Percentiles rank a stretch among this genome's conserved stretches.
Conservation (phyloP, 73 alveolate species). For the Paramecium sonneborni region DNA sequence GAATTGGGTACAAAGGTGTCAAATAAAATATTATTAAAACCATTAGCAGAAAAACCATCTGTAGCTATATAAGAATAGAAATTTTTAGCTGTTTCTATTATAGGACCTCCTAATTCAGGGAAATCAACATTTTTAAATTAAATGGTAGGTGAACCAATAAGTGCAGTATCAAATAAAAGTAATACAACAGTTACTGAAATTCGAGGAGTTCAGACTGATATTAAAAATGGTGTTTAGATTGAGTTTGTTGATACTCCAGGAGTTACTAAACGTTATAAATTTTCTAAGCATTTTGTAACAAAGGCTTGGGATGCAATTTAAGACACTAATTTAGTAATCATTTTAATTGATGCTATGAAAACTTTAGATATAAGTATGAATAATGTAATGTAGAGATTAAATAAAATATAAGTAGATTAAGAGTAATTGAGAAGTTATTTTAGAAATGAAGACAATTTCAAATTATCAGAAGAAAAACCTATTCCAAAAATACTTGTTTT, state of each 20-base stretch:
- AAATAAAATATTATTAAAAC: not conserved
- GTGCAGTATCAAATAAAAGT: constrained; percentile 62
- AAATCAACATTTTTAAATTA: constrained; percentile 57
- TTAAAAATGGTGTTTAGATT: constrained; percentile 24
- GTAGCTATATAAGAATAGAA: constrained; percentile 9
- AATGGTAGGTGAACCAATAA: constrained; percentile 27
- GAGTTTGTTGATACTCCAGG: constrained; percentile 66
- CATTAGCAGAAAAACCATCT: not conserved
- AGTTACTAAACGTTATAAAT: constrained; percentile 36
- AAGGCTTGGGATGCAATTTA: constrained; percentile 66
- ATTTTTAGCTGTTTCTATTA: constrained; percentile 34
- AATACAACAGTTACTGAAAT: constrained; percentile 51
- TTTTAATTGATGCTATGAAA: constrained; percentile 60
- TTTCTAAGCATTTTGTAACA: constrained; percentile 1
- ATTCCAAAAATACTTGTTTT: constrained; percentile 60
- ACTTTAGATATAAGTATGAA: constrained; percentile 59
- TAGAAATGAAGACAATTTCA: constrained; percentile 20
- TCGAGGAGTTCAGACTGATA: constrained; percentile 59
- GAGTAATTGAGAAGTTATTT: not conserved
- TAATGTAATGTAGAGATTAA: constrained; percentile 48
- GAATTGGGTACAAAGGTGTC: not conserved
- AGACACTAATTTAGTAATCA: constrained; percentile 22
- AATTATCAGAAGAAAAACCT: not conserved
- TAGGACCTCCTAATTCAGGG: constrained; percentile 71
- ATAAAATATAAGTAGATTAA: constrained; percentile 44